Evolutionary conservation across 1,284 basidiomycete species (phyloP).

Genomic region (Rhodotorula sp.): DNA sequence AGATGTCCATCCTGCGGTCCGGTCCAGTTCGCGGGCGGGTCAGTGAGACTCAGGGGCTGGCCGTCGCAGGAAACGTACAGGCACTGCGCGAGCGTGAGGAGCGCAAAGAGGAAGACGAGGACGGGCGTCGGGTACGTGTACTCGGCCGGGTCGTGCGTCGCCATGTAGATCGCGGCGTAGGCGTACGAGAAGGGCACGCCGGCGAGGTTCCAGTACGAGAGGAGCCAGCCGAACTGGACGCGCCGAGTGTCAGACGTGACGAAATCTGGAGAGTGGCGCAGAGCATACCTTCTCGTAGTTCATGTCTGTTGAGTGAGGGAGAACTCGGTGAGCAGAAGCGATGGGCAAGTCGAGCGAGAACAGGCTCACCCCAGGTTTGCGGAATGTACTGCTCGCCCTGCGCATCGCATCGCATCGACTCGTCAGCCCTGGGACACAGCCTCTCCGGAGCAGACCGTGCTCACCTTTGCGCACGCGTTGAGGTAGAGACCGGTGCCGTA

Average conservation of each 20-base stretch:
- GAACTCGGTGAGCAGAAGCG: not conserved
- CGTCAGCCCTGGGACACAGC: not conserved
- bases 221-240: conserved; percentile 45
- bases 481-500: conserved; percentile 94
- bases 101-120: conserved; percentile 70
- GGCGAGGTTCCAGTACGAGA: conserved; percentile 74
- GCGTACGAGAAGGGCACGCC: conserved; percentile 80
- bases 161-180: conserved; percentile 98
- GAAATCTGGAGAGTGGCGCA: not conserved
- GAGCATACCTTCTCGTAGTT: conserved; percentile 77
- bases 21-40: not conserved
- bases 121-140: conserved; percentile 81
- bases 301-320: conserved; percentile 61
- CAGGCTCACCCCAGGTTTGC: conserved; percentile 76
- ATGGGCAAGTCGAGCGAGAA: not conserved
- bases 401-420: not conserved
- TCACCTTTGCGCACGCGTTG: conserved; percentile 71
- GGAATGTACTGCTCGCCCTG: conserved; percentile 82
- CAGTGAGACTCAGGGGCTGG: not conserved
- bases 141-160: conserved; percentile 81
- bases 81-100: conserved; percentile 81
- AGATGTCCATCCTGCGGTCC: conserved; percentile 77
- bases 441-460: not conserved
- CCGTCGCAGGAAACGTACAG: conserved; percentile 59
- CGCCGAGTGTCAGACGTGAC: not conserved